phyloP scores from a whole-genome alignment of 805 yeast genomes.

The Wickerhamomyces bovis region DNA sequence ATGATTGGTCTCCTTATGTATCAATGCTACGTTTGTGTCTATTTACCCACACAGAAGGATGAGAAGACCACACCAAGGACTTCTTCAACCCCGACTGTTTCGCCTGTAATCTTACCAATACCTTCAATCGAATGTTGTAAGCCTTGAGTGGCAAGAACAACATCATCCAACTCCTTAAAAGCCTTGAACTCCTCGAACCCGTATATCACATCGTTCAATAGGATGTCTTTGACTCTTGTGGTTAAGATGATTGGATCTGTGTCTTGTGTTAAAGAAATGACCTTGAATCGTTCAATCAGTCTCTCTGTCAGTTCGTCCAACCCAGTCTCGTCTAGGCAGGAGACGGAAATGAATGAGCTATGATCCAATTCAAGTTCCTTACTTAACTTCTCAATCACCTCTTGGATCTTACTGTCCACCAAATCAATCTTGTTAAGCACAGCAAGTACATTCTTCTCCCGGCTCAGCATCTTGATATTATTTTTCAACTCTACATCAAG shows the following conservation, averaged over 20 bases:
- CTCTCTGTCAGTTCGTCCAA: conserved; percentile 37
- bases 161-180: conserved; percentile 51
- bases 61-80: conserved; percentile 87
- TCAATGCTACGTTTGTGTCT: not conserved
- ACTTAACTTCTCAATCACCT: conserved; percentile 20
- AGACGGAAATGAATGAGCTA: conserved; percentile 35
- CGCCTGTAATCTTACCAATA: conserved; percentile 89
- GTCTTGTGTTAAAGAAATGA: conserved; percentile 41
- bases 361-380: conserved; percentile 17
- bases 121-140: conserved; percentile 73
- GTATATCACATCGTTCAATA: conserved; percentile 66
- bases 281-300: conserved; percentile 42
- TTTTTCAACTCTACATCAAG: conserved; percentile 33
- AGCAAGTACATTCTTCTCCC: conserved; percentile 31
- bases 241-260: conserved; percentile 70
- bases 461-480: conserved; percentile 30
- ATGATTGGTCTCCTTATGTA: not conserved
- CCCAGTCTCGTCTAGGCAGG: conserved; percentile 59
- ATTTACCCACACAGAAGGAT: conserved; percentile 91
- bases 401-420: conserved; percentile 15
- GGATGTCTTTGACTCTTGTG: conserved; percentile 65
- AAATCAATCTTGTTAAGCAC: conserved; percentile 61
- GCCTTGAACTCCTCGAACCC: conserved; percentile 63
- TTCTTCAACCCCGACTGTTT: conserved; percentile 83
- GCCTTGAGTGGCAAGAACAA: conserved; percentile 76